A percentile compares a stretch with the other conserved stretches of the same genome.
Evolutionary conservation across 495 filamentous ascomycete genomes (phyloP).

Genomic region (Tuber melanosporum): DNA sequence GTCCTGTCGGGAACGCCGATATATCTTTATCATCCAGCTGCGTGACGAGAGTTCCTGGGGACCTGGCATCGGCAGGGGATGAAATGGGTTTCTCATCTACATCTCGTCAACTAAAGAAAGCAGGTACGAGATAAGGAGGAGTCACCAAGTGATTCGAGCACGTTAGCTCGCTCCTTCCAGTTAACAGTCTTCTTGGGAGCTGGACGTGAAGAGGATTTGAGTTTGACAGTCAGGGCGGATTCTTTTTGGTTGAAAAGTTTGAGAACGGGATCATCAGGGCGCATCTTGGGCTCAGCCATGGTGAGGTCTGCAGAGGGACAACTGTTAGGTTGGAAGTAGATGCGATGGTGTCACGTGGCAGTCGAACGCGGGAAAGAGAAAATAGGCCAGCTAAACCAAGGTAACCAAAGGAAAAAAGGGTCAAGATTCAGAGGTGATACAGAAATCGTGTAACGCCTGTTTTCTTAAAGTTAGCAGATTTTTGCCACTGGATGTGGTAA

Average conservation of each 20-base stretch:
- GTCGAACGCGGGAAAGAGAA: neutral
- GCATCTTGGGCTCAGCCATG: constrained; percentile 13
- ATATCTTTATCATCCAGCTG: constrained; percentile 62
- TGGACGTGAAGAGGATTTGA: constrained; percentile 31
- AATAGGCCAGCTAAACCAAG: too few species aligned
- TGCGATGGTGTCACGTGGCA: constrained; percentile 2
- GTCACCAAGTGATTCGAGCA: constrained; percentile 34
- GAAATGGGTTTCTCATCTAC: constrained; percentile 9
- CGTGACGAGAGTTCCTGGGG: constrained; percentile 58
- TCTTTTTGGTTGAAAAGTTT: constrained; percentile 38
- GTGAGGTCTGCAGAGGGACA: neutral
- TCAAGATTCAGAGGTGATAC: too few species aligned
- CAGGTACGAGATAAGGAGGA: neutral
- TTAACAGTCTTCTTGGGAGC: constrained; percentile 24
- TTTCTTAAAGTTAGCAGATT: too few species aligned
- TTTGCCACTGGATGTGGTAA: too few species aligned
- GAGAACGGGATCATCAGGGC: constrained; percentile 34
- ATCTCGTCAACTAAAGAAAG: neutral
- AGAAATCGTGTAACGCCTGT: too few species aligned
- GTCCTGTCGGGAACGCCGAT: constrained; percentile 64
- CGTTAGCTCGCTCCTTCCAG: constrained; percentile 37
- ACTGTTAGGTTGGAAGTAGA: neutral
- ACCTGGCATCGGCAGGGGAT: constrained; percentile 47
- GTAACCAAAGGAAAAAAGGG: too few species aligned
- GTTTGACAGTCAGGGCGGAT: constrained; percentile 28